Evolutionary conservation across 805 yeast genomes (phyloP), one percentile per base, ranked within the genome.

Genomic region (Ascoidea rubescens): DNA sequence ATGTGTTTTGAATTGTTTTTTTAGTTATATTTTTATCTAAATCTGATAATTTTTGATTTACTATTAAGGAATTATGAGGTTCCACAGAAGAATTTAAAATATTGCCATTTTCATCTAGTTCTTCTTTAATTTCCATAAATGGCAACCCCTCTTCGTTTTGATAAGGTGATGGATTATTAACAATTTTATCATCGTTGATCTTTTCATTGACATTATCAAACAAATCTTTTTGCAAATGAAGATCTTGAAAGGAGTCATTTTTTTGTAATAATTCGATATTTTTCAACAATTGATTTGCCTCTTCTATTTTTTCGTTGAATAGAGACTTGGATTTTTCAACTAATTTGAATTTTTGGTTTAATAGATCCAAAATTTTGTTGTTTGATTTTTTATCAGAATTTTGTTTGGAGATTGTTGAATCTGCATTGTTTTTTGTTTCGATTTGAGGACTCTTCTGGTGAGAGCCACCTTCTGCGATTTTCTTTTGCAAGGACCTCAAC

Each of bases 101-200:
- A 54, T 85, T 79, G 0, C 80, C 96, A n/a, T 85, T 81, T 0
- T 87, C 96, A 64, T 89, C 96, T 45, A 90, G 64, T 51, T 81
- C 85, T 61, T 89, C 97, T 51, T 81, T 72, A 28, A 90, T 90
- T 53, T 89, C 96, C 80, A 88, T 79, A 30, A 86, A 69, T 0
- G 87, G 89, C 1, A 81, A 59, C 1, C 72, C 79, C 14, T 75
- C 80, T 3, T 69, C 78, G 28, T 68, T 67, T 6, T 58, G 8
- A 14, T 10, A 37, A 37, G 2, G 8, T 1, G 43, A 21, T 21
- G 28, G 28, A 21, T 21, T 37, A 10, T 37, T 37, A 10, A 10
- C 43, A 4, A 14, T 10, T 10, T 37, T 37, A 10, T 37, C 43
- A 37, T 10, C 14, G 8, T 8, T 37, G 43, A 37, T 37, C 14